A percentile compares a stretch with the other conserved stretches of the same genome.
Conservation (phyloP, 805 yeast genomes). For the Saturnispora sanitii region DNA sequence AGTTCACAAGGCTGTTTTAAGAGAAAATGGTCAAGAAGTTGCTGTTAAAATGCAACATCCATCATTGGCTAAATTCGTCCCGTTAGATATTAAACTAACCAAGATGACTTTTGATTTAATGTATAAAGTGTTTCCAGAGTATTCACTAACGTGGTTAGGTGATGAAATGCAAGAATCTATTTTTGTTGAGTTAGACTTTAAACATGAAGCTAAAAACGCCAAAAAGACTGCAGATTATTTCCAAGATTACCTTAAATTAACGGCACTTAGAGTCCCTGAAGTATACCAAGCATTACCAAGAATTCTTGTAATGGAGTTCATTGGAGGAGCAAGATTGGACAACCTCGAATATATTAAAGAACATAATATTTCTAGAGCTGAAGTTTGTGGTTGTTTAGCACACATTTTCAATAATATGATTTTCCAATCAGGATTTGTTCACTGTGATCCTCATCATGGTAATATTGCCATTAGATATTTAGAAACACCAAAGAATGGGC, state of each 20-base stretch:
- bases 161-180: constrained; percentile 85
- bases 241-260: constrained; percentile 38
- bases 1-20: constrained; percentile 71
- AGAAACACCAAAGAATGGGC: constrained; percentile 27
- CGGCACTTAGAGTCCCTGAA: constrained; percentile 75
- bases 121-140: constrained; percentile 80
- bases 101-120: constrained; percentile 63
- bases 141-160: constrained; percentile 90
- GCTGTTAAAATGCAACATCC: constrained; percentile 97
- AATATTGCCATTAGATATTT: constrained; percentile 71
- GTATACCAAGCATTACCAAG: constrained; percentile 58
- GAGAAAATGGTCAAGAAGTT: constrained; percentile 48
- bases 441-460: constrained; percentile 98
- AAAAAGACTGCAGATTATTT: constrained; percentile 60
- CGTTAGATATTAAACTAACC: constrained; percentile 77
- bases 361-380: constrained; percentile 59
- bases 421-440: constrained; percentile 84
- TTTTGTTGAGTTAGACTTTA: constrained; percentile 83
- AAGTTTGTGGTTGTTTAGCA: constrained; percentile 76
- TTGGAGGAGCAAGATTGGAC: constrained; percentile 77
- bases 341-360: constrained; percentile 53
- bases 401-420: constrained; percentile 93
- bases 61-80: constrained; percentile 73
- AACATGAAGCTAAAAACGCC: constrained; percentile 79
- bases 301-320: constrained; percentile 78